A percentile compares a stretch with the other conserved stretches of the same genome.
These are phyloP conservation scores for Coemansia sp. DNA, from an alignment of 192 early-diverging fungal species.

Conservation along the genomic window DNA sequence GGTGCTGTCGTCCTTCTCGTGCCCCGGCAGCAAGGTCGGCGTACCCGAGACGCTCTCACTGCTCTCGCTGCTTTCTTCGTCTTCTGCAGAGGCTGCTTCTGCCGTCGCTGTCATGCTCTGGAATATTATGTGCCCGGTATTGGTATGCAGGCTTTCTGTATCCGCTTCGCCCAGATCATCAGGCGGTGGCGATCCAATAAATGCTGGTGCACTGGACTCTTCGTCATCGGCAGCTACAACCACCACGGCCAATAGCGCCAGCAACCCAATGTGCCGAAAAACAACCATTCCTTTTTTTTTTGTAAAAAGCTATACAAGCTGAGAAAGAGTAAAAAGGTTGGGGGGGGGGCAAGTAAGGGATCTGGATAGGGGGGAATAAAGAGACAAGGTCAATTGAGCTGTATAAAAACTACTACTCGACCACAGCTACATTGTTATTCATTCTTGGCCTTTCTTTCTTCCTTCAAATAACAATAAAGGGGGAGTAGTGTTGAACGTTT, in stretches of 20 bases:
- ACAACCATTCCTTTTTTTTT: background rate
- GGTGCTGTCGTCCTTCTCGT: background rate
- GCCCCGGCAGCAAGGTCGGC: background rate
- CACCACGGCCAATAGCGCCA: background rate
- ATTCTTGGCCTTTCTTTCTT: too few species aligned
- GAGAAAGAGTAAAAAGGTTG: too few species aligned
- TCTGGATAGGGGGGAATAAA: too few species aligned
- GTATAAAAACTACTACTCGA: background rate
- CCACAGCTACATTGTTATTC: too few species aligned
- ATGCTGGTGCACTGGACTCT: too few species aligned
- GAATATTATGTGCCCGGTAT: slow-evolving; percentile 30
- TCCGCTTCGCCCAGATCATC: background rate
- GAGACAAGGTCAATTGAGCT: too few species aligned
- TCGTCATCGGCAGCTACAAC: background rate
- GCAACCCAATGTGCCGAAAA: background rate
- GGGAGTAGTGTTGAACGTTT: too few species aligned
- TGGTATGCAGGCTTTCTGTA: slow-evolving; percentile 2
- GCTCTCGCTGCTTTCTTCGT: background rate
- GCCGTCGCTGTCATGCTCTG: slow-evolving; percentile 6
- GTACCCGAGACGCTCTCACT: background rate
- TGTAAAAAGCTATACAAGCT: too few species aligned
- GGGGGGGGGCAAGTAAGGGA: too few species aligned
- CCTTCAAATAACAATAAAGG: too few species aligned
- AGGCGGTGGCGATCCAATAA: too few species aligned
- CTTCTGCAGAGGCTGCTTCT: background rate